Base-by-base conservation (phyloP, 352 stramenopile species). In the Phytophthora capsici region DNA sequence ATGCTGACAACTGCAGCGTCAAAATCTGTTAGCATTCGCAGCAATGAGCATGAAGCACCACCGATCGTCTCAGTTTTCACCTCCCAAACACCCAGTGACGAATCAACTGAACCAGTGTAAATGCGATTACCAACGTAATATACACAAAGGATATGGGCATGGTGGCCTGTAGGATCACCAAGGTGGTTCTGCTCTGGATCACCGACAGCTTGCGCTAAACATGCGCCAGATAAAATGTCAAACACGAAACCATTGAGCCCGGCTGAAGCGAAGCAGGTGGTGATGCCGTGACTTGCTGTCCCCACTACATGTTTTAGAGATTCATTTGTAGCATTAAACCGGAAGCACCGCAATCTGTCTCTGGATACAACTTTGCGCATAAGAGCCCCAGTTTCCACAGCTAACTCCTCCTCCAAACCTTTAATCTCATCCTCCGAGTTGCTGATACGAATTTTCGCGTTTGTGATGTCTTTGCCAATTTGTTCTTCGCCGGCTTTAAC, bases 1-100 rank as follows among this genome's bases (percentile, higher is more conserved):
- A 94, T 66, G 17, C 84, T 90, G 30, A 92, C 73, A n/a, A 94
- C 81, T 0, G 84, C 58, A 40, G 86, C 78, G 44, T 93, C 86
- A 59, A 94, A 94, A 6, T 89, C 77, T 1, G 57, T 79, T 13
- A 93, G 51, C n/a, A 91, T 74, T 6, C 72, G 71, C 12, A 73
- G 38, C 10, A 93, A 60, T 4, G 68, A 62, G n/a, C 69, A 77
- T 10, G 69, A 86, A 26, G 71, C 82, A 0, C 84, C 84, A n/a
- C 79, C 71, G 17, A 88, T 80, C 4, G 20, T 66, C 23, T 82
- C 80, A 23, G 85, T 82, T 16, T 74, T 66, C 4, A 93, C 71
- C 22, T 89, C 67, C 84, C 86, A 95, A 17, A 91, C 73, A 7
- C 84, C 78, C 25, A 95, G 56, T 1, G 74, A 78, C 22, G 78